Conservation (phyloP, 495 filamentous ascomycete genomes). For the Baudoinia panamericana region DNA sequence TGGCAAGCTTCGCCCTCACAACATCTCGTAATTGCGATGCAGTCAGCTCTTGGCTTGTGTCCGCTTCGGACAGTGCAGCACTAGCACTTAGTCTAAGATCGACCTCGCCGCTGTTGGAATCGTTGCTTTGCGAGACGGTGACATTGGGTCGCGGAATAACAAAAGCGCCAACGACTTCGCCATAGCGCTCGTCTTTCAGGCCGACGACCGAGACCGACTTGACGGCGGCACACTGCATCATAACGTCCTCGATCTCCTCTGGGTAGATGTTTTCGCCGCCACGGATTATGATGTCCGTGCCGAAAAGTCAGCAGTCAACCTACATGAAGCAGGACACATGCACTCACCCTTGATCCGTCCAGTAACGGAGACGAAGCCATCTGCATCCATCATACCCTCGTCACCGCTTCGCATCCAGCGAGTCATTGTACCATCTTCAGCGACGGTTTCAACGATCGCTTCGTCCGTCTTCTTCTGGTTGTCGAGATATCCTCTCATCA, state of each 20-base stretch:
- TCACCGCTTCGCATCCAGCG: slow-evolving; percentile 23
- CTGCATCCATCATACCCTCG: slow-evolving; percentile 17
- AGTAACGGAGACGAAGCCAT: slow-evolving; percentile 16
- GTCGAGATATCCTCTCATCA: neutral
- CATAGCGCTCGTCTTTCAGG: slow-evolving; percentile 65
- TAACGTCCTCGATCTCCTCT: neutral
- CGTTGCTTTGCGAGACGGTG: no score
- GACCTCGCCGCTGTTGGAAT: no score
- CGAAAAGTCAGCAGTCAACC: no score
- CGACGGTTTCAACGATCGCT: neutral
- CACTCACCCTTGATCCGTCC: slow-evolving; percentile 22
- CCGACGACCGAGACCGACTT: slow-evolving; percentile 48
- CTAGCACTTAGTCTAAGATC: no score
- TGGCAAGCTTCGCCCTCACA: no score
- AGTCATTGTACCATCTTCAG: neutral
- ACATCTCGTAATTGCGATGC: no score
- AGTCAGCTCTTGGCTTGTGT: no score
- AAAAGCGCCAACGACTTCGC: slow-evolving; percentile 69
- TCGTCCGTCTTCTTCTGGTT: neutral
- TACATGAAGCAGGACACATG: no score
- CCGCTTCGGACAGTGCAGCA: no score
- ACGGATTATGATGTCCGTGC: no score
- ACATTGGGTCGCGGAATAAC: no score
- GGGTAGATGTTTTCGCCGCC: slow-evolving; percentile 1
- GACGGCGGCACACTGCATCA: neutral